Percentiles rank a stretch among this genome's conserved stretches.
phyloP scores from a whole-genome alignment of 352 stramenopile genomes.

The Globisporangium cystogenes region DNA sequence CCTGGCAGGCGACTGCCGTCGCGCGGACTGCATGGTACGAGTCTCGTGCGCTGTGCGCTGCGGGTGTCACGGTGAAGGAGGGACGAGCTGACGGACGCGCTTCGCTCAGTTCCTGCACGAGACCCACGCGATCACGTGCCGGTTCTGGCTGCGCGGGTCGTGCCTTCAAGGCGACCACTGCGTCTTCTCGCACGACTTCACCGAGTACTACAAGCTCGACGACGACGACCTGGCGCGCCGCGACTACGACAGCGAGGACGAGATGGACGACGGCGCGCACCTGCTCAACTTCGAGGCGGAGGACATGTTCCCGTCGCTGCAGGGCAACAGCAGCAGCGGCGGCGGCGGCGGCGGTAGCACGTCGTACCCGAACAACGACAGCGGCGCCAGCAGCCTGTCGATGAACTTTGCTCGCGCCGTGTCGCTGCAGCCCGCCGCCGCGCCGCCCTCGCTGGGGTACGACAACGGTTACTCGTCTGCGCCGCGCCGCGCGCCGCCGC shows the following conservation, averaged over 20 bases:
- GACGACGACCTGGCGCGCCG: constrained; percentile 27
- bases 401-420: constrained; percentile 82
- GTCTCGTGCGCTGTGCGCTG: too few relatives aligned
- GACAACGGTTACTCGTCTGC: not conserved
- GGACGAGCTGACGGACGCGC: not conserved
- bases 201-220: constrained; percentile 65
- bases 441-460: not conserved
- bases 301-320: constrained; percentile 77
- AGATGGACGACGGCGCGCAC: constrained; percentile 36
- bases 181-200: constrained; percentile 81
- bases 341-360: constrained; percentile 12
- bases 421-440: constrained; percentile 35
- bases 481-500: constrained; percentile 6
- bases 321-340: constrained; percentile 15
- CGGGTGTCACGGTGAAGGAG: not conserved
- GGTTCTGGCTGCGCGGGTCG: constrained; percentile 78
- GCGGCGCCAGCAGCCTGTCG: constrained; percentile 26
- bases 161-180: constrained; percentile 77
- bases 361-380: not conserved
- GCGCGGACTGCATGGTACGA: constrained; percentile 79
- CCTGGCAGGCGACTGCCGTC: constrained; percentile 70
- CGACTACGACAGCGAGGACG: constrained; percentile 79
- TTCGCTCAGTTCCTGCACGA: constrained; percentile 76
- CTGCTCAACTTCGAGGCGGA: constrained; percentile 60
- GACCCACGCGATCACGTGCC: constrained; percentile 77